Evolutionary conservation across 1,284 basidiomycete species (phyloP), one percentile per base, ranked within the genome.

Genomic region (Sporisorium scitamineum): DNA sequence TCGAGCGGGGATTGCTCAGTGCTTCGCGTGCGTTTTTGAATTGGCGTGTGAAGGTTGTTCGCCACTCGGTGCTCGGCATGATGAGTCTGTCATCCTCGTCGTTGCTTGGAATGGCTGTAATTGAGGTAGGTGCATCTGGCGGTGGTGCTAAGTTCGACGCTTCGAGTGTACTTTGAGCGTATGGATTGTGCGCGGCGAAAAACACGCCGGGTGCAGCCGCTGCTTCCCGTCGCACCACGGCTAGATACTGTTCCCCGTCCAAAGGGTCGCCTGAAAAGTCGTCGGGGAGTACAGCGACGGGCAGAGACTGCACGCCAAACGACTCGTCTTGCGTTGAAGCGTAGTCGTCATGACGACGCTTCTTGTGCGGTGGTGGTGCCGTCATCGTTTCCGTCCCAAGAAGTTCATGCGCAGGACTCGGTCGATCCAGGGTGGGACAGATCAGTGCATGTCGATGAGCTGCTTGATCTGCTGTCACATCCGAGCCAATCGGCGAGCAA

Each of bases 171-270:
- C 37, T 45, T 5, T 37, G n/a, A 8, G 72, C 77, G 44, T 75
- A 80, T 0, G 79, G 74, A 42, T 80, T 79, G 58, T 65, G 61
- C 1, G 63, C 39, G 6, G 77, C 77, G 16, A 63, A 61, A 18
- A 73, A 76, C 32, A 76, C 47, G 20, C 56, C 47, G 3, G 77
- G 77, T 20, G 63, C 64, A 27, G 65, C 52, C 0, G 64, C 64
- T 24, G 77, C 76, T 57, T 79, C 71, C 3, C 68, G 60, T 63
- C 82, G 63, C 20, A 84, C 83, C 34, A 82, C 63, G 8, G 83
- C 83, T 0, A 84, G 68, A 45, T 84, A 84, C 54, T 81, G 69
- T 45, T 72, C 73, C 4, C 83, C 83, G 37, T 82, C 80, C 2
- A 64, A 4, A 6, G 83, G 81, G 2, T 80, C 60, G 4, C 81